Evolutionary conservation across 2,329 filamentous ascomycete genomes (phyloP).

Genomic region (Alternaria infectoria): DNA sequence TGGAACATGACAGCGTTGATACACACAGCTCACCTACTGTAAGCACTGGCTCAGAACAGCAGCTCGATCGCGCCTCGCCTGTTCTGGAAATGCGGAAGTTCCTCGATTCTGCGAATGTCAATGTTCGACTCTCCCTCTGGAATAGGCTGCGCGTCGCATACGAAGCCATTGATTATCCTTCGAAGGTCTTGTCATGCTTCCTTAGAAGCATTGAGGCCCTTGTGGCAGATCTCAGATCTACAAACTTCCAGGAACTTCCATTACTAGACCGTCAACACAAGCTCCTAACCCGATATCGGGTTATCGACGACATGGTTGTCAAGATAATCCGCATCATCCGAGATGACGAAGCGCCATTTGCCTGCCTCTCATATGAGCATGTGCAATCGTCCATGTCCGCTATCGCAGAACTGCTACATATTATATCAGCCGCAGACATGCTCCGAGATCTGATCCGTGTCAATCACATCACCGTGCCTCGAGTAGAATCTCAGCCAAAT

Average conservation of each 20-base stretch:
- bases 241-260: constrained; percentile 62
- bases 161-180: constrained; percentile 78
- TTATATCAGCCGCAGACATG: constrained; percentile 80
- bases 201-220: constrained; percentile 86
- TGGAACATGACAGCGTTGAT: constrained; percentile 12
- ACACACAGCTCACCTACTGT: constrained; percentile 19
- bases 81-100: constrained; percentile 85
- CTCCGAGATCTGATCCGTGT: constrained; percentile 87
- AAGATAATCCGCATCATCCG: constrained; percentile 71
- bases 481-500: constrained; percentile 58
- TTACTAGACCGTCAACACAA: constrained; percentile 70
- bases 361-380: constrained; percentile 83
- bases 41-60: constrained; percentile 4
- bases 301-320: constrained; percentile 76
- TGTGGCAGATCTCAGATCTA: constrained; percentile 69
- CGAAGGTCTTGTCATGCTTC: constrained; percentile 87
- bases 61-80: constrained; percentile 30
- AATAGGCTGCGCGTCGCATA: constrained; percentile 90
- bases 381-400: constrained; percentile 74
- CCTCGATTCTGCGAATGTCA: constrained; percentile 78
- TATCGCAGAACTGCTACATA: constrained; percentile 71
- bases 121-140: constrained; percentile 87
- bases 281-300: constrained; percentile 77
- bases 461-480: constrained; percentile 70
- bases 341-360: constrained; percentile 73